These are phyloP conservation scores for Ophiostoma tasmaniense DNA, from an alignment of 2,329 filamentous ascomycete genomes.

Conservation along the genomic window DNA sequence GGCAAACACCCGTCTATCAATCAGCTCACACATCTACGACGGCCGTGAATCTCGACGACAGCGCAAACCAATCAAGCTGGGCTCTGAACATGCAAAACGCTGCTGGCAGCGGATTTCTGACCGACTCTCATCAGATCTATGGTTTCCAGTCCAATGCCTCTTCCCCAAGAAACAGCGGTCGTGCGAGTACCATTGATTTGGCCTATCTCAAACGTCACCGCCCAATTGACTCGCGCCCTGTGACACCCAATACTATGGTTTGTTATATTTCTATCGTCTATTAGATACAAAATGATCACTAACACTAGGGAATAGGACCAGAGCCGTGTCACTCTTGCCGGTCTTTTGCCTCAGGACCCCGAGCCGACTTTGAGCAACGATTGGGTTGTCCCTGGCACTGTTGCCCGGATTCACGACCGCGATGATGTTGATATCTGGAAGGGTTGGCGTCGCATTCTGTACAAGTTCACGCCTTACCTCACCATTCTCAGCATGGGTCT, in stretches of 20 bases:
- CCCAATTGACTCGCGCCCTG: constrained; percentile 17
- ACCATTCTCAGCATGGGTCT: constrained; percentile 34
- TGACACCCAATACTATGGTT: constrained; percentile 9
- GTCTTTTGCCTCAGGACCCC: constrained; percentile 30
- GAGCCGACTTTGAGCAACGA: constrained; percentile 27
- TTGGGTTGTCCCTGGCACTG: constrained; percentile 28
- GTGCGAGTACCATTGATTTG: constrained; percentile 17
- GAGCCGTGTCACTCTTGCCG: constrained; percentile 35
- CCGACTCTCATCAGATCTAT: constrained; percentile 16
- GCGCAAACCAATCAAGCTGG: constrained; percentile 15
- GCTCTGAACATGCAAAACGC: constrained; percentile 10
- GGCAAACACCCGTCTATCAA: constrained; percentile 18
- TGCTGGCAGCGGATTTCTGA: constrained; percentile 17
- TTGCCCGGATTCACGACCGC: constrained; percentile 35
- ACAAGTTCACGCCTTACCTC: constrained; percentile 31
- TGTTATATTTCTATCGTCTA: background rate
- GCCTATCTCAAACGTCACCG: constrained; percentile 18
- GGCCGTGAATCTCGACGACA: constrained; percentile 18
- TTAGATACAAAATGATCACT: background rate
- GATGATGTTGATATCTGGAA: constrained; percentile 39
- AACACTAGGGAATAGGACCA: constrained; percentile 28
- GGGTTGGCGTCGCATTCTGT: constrained; percentile 36
- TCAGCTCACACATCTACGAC: constrained; percentile 19
- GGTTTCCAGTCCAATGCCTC: constrained; percentile 18
- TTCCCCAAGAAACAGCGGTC: constrained; percentile 20